These are phyloP conservation scores for Coprinellus aureogranulatus DNA, from an alignment of 768 basidiomycete genomes.

Conservation along the genomic window DNA sequence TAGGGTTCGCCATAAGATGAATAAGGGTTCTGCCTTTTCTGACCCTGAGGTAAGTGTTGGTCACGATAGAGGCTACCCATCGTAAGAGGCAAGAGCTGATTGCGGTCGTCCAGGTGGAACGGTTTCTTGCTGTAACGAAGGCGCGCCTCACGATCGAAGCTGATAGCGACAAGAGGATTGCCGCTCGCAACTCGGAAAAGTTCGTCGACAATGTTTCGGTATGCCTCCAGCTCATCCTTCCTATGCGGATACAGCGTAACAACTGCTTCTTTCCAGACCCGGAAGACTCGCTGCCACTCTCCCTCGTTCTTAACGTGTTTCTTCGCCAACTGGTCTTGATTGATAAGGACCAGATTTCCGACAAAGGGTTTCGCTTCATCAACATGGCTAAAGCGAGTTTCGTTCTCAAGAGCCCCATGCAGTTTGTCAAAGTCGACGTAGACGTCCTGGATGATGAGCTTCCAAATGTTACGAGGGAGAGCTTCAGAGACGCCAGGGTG, in stretches of 20 bases:
- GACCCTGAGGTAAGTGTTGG: too few species aligned
- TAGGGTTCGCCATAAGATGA: background rate
- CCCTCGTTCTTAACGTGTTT: background rate
- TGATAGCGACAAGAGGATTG: background rate
- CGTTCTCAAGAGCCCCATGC: background rate
- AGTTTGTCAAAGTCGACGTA: background rate
- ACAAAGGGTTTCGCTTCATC: background rate
- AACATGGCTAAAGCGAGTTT: background rate
- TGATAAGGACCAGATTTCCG: background rate
- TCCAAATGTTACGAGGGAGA: background rate
- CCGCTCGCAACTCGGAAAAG: background rate
- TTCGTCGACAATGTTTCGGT: background rate
- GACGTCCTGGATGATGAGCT: background rate
- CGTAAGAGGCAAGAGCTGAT: too few species aligned
- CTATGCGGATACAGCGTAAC: background rate
- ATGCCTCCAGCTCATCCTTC: background rate
- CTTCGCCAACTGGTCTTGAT: background rate
- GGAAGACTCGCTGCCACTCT: background rate
- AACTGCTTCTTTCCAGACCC: background rate
- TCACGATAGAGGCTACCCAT: background rate
- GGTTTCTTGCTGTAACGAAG: background rate
- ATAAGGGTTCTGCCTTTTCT: background rate
- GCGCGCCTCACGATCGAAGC: background rate
- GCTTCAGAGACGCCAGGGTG: background rate
- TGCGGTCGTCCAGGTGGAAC: background rate